A percentile compares a stretch with the other conserved stretches of the same genome.
Conservation (phyloP, 306 rosid species). For the Echinosophora koreensis region DNA sequence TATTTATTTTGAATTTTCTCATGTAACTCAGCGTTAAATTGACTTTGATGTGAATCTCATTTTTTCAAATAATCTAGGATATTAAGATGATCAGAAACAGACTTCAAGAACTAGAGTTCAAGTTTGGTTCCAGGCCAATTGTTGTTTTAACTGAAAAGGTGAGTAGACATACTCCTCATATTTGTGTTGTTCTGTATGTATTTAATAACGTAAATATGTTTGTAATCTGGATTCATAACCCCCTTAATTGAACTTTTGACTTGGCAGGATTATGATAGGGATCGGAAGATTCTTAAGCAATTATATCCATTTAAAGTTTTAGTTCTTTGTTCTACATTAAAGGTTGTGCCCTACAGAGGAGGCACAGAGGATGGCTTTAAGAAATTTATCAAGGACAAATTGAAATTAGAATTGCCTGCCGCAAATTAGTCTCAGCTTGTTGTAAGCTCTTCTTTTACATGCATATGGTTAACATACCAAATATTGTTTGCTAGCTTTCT, state of each 20-base stretch:
- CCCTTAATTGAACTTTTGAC: conserved; percentile 9
- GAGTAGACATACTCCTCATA: conserved; percentile 34
- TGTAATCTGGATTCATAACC: conserved; percentile 6
- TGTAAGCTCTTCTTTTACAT: conserved; percentile 9
- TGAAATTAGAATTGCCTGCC: conserved; percentile 47
- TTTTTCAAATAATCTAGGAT: conserved; percentile 59
- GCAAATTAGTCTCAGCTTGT: conserved; percentile 13
- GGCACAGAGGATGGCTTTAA: conserved; percentile 66
- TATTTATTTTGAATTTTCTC: conserved; percentile 33
- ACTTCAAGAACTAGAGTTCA: conserved; percentile 65
- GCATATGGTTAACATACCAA: background rate
- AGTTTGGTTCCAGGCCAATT: conserved; percentile 66
- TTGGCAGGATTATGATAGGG: conserved; percentile 91
- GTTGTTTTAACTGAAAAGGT: conserved; percentile 90
- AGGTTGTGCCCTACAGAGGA: conserved; percentile 55
- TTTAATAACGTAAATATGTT: conserved; percentile 7
- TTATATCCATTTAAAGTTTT: conserved; percentile 65
- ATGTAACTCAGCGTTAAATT: background rate
- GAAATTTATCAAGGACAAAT: conserved; percentile 61
- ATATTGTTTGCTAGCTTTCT: conserved; percentile 15
- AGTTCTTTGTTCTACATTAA: conserved; percentile 70
- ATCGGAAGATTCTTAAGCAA: conserved; percentile 62
- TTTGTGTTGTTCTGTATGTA: background rate
- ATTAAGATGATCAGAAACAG: conserved; percentile 61
- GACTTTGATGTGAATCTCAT: conserved; percentile 29